These are phyloP conservation scores for Penicillium roqueforti DNA, from an alignment of 495 filamentous ascomycete species.

Conservation along the genomic window DNA sequence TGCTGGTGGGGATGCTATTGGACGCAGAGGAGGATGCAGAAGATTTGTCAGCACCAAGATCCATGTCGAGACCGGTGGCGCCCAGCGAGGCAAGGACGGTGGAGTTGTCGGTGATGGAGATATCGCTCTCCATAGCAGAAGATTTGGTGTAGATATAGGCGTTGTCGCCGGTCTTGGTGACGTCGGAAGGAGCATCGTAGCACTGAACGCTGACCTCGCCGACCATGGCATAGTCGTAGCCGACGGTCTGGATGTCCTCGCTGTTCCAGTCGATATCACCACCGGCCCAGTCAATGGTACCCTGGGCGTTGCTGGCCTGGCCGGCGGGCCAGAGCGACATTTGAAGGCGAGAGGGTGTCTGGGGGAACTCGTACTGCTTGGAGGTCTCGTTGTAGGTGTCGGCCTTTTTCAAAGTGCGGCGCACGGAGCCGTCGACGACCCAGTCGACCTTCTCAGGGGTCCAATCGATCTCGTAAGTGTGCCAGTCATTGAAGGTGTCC, in stretches of 20 bases:
- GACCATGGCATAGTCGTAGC: constrained; percentile 86
- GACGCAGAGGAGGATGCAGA: constrained; percentile 20
- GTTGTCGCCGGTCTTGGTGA: constrained; percentile 53
- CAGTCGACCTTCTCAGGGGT: constrained; percentile 78
- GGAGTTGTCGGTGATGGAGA: constrained; percentile 67
- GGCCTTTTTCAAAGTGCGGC: constrained; percentile 66
- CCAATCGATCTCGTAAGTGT: constrained; percentile 94
- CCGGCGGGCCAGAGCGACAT: constrained; percentile 96
- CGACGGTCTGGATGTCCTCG: constrained; percentile 70
- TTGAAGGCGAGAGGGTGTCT: constrained; percentile 90
- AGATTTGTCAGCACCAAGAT: constrained; percentile 30
- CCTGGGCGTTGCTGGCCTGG: constrained; percentile 67
- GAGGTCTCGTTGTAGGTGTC: constrained; percentile 81
- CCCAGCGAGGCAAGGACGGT: constrained; percentile 77
- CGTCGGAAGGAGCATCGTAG: constrained; percentile 67
- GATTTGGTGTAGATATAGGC: constrained; percentile 72
- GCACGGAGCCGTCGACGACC: constrained; percentile 73
- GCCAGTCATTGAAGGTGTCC: constrained; percentile 74
- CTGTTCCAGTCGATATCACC: constrained; percentile 85
- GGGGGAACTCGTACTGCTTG: constrained; percentile 83
- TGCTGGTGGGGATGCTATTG: constrained; percentile 36
- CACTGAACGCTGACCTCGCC: constrained; percentile 75
- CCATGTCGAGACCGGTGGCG: constrained; percentile 72
- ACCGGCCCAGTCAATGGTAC: constrained; percentile 90
- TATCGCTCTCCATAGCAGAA: constrained; percentile 65